Evolutionary conservation across 441 rosid genomes (phyloP).

Genomic region (Macaranga tanarius): DNA sequence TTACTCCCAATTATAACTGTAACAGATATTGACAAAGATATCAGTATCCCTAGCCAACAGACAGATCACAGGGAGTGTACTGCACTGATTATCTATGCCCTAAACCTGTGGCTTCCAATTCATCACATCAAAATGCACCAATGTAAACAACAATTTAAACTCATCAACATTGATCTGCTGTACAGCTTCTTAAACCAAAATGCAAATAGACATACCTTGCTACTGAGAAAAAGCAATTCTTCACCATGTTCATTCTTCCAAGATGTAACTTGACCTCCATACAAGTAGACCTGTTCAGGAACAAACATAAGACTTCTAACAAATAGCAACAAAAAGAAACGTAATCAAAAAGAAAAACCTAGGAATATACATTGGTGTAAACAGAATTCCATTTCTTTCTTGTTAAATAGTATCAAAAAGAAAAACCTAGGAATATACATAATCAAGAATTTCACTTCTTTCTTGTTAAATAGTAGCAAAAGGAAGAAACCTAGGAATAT

Average conservation of each 20-base stretch:
- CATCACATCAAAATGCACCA: neutral
- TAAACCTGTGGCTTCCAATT: neutral
- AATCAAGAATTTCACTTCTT: no score
- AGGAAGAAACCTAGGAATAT: no score
- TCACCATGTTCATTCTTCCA: conserved; percentile 87
- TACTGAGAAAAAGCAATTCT: conserved; percentile 73
- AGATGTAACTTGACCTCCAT: conserved; percentile 92
- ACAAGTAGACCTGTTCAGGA: conserved; percentile 62
- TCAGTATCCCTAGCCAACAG: neutral
- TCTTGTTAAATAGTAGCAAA: no score
- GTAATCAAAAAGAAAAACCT: no score
- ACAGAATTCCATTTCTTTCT: neutral
- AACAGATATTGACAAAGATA: neutral
- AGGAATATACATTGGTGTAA: no score
- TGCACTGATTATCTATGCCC: neutral
- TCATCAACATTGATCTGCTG: neutral
- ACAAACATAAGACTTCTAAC: neutral
- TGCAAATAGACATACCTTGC: conserved; percentile 48
- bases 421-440: no score
- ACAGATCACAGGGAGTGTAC: neutral
- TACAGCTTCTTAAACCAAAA: neutral
- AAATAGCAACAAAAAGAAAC: no score
- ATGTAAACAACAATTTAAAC: neutral
- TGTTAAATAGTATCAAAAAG: neutral
- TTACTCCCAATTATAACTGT: neutral